Percentiles rank a stretch among this genome's conserved stretches.
These are phyloP conservation scores for Colletotrichum camelliae DNA, from an alignment of 2,329 filamentous ascomycete species.

Conservation along the genomic window DNA sequence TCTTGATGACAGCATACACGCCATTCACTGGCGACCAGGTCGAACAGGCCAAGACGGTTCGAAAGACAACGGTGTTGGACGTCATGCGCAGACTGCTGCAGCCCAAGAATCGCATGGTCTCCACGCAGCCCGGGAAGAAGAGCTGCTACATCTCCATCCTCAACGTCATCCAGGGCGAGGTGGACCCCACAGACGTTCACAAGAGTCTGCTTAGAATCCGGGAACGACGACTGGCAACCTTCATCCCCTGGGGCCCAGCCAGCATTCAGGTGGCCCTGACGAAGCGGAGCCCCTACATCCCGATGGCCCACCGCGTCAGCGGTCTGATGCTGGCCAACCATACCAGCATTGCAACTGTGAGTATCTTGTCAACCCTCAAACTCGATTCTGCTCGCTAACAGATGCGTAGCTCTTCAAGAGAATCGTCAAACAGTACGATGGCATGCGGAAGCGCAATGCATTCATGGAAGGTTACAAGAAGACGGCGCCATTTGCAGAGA, in stretches of 20 bases:
- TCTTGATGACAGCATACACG: conserved; percentile 98
- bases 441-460: conserved; percentile 93
- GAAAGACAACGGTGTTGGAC: conserved; percentile 96
- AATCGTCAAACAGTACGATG: conserved; percentile 90
- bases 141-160: conserved; percentile 99
- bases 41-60: conserved; percentile 95
- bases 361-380: conserved; percentile 27
- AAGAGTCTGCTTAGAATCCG: conserved; percentile 96
- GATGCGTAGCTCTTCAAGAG: conserved; percentile 79
- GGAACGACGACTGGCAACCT: conserved; percentile 90
- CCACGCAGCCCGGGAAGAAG: conserved; percentile 91
- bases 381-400: neutral
- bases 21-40: conserved; percentile 97
- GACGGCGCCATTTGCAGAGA: conserved; percentile 90
- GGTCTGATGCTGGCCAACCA: conserved; percentile 98
- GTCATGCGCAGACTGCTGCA: conserved; percentile 96
- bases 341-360: conserved; percentile 89
- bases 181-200: conserved; percentile 97
- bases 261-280: conserved; percentile 97
- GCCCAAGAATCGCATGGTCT: conserved; percentile 99
- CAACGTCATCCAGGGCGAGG: conserved; percentile 98
- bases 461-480: conserved; percentile 98
- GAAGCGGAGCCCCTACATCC: conserved; percentile 94
- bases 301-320: conserved; percentile 91
- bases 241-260: conserved; percentile 98